A percentile compares a stretch with the other conserved stretches of the same genome.
Evolutionary conservation across 2,329 filamentous ascomycete species (phyloP).

Genomic region (Polychaeton citri): DNA sequence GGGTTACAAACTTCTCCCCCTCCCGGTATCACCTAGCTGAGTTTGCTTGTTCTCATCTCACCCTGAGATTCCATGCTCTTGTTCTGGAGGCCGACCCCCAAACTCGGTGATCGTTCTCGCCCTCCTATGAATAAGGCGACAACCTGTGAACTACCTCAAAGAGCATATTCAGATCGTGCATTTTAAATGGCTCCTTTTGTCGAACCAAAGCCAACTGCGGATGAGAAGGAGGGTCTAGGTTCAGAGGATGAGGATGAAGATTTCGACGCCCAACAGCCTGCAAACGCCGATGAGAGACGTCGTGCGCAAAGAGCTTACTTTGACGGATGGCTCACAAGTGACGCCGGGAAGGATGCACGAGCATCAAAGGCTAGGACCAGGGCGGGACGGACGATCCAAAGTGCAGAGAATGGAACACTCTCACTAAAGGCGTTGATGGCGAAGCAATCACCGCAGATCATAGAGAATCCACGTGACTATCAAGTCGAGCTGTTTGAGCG

Average conservation of each 20-base stretch:
- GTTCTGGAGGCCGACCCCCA: too few species aligned
- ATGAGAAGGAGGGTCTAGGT: too few species aligned
- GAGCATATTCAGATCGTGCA: too few species aligned
- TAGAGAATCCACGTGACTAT: slow-evolving; percentile 73
- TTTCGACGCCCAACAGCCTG: slow-evolving; percentile 5
- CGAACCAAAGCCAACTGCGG: too few species aligned
- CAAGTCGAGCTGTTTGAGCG: slow-evolving; percentile 83
- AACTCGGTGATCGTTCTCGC: too few species aligned
- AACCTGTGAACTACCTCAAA: too few species aligned
- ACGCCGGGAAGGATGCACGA: slow-evolving; percentile 24
- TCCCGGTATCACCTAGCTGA: too few species aligned
- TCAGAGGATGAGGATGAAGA: slow-evolving; percentile 12
- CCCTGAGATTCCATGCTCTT: too few species aligned
- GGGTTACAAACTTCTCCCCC: too few species aligned
- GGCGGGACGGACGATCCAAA: slow-evolving; percentile 11
- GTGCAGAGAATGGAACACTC: slow-evolving; percentile 32
- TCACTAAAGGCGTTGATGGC: slow-evolving; percentile 42
- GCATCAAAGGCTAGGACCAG: slow-evolving; percentile 27
- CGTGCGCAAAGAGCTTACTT: slow-evolving; percentile 30
- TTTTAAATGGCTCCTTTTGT: too few species aligned
- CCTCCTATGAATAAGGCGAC: too few species aligned
- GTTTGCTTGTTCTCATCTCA: too few species aligned
- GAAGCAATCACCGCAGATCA: slow-evolving; percentile 45
- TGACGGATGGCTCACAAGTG: slow-evolving; percentile 27
- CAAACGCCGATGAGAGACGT: slow-evolving; percentile 22